These are phyloP conservation scores for Pezicula carpinea DNA, from an alignment of 2,329 filamentous ascomycete species.

Conservation along the genomic window DNA sequence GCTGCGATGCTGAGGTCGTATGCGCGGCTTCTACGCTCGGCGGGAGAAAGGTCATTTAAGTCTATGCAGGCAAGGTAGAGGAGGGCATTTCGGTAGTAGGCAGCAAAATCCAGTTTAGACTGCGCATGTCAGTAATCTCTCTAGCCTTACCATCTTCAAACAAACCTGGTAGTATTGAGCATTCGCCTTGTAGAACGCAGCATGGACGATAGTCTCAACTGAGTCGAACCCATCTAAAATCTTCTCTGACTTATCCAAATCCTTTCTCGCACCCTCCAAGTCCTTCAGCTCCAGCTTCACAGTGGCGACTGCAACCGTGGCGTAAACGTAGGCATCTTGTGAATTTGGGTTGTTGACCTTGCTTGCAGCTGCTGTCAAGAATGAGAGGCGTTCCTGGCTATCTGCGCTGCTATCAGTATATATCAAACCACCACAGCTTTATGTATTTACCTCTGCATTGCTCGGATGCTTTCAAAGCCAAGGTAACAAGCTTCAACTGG, in stretches of 20 bases:
- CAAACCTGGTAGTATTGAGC: conserved; percentile 85
- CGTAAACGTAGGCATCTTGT: conserved; percentile 94
- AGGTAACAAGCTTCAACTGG: conserved; percentile 90
- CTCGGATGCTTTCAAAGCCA: conserved; percentile 81
- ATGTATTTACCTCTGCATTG: conserved; percentile 68
- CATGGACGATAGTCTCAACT: conserved; percentile 92
- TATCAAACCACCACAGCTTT: neutral
- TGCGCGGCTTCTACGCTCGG: conserved; percentile 76
- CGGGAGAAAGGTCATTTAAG: conserved; percentile 64
- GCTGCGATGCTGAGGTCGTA: conserved; percentile 92
- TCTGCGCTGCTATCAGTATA: conserved; percentile 46
- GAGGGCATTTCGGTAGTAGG: conserved; percentile 96
- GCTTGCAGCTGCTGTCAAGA: conserved; percentile 76
- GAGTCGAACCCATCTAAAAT: conserved; percentile 90
- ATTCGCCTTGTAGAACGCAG: conserved; percentile 92
- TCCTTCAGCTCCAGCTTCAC: conserved; percentile 80
- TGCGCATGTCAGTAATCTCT: conserved; percentile 27
- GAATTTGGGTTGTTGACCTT: conserved; percentile 90
- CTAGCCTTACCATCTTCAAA: neutral
- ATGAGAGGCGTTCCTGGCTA: conserved; percentile 78
- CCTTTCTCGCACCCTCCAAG: conserved; percentile 76
- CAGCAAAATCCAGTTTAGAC: conserved; percentile 85
- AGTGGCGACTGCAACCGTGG: conserved; percentile 81
- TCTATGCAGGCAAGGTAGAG: conserved; percentile 97
- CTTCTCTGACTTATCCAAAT: conserved; percentile 80